These are phyloP conservation scores for Lachnellula hyalina DNA, from an alignment of 2,329 filamentous ascomycete species.

Conservation along the genomic window DNA sequence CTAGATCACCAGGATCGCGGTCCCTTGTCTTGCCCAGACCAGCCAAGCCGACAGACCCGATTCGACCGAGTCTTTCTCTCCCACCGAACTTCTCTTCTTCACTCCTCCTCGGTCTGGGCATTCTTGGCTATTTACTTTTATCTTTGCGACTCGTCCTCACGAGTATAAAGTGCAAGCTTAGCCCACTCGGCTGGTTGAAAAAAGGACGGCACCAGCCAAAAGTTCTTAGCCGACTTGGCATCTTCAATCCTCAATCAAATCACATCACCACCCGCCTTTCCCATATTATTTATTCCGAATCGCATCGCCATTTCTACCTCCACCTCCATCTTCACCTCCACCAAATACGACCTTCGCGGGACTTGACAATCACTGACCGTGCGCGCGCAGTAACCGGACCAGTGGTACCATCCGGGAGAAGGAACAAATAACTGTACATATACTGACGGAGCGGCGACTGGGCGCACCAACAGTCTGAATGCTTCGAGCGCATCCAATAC, in stretches of 20 bases:
- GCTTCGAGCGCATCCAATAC: constrained; percentile 33
- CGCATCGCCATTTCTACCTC: too few relatives aligned
- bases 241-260: constrained; percentile 2
- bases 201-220: background rate
- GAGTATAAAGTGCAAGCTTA: background rate
- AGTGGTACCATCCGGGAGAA: background rate
- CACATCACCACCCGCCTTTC: background rate
- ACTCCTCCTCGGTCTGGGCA: background rate
- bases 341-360: too few relatives aligned
- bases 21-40: background rate
- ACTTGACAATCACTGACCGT: background rate
- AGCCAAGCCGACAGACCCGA: background rate
- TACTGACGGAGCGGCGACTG: constrained; percentile 40
- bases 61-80: background rate
- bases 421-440: constrained; percentile 2
- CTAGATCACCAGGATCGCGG: background rate
- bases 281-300: too few relatives aligned
- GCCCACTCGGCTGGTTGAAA: background rate
- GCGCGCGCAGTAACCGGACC: constrained; percentile 5
- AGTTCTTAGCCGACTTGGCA: background rate
- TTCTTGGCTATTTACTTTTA: background rate
- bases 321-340: too few relatives aligned
- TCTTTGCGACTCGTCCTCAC: too few relatives aligned
- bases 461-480: constrained; percentile 42
- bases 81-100: background rate